Base-by-base conservation (phyloP, 495 filamentous ascomycete species). In the Talaromyces stipitatus region DNA sequence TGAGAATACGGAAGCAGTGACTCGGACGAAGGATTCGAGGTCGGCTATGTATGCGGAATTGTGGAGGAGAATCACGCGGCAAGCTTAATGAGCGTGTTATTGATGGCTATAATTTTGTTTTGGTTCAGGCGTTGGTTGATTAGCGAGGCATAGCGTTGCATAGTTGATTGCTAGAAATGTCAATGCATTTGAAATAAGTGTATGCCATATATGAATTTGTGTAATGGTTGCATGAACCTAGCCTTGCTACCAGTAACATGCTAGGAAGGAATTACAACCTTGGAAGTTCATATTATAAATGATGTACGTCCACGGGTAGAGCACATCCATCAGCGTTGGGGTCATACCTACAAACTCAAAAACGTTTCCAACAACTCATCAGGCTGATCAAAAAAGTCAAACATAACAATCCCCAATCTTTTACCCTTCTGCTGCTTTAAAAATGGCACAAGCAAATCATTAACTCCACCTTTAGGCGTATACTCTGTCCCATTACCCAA, bases 1-100 rank as follows among this genome's bases (percentile, higher is more conserved):
- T 50, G 92, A 98, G 80, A 98, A 98, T 70, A 85, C 82, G 63
- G 92, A 96, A 66, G 90, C 94, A 16, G 87, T 92, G 50, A 76
- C 81, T 48, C 76, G 92, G 57, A 95, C 90, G 24, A 81, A 74
- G 66, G 85, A 87, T 50, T 90, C 88, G 10, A 78, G 85, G 63
- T 69, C 84, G 55, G 92, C 90, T 0, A 88, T 95, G 82, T 73
- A 79, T 58, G 66, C 36, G 14, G 92, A 97, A 72, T 46, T 96
- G 58, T 71, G 78, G 66, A 79, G 88, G 24, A 48, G 45, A 10
- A 11, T 48, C 8, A 48, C 22, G 4, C 20, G 45, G 6, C 45
- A 48, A 20, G 12, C 12, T 23, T 26, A 3, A 26, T n/a, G 10
- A 48, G 45, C 12, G 30, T 33, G 12, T 24, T 8, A 5, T 12